Percentiles rank a stretch among this genome's conserved stretches.
phyloP scores from a whole-genome alignment of 495 filamentous ascomycete genomes.

The Aspergillus homomorphus region DNA sequence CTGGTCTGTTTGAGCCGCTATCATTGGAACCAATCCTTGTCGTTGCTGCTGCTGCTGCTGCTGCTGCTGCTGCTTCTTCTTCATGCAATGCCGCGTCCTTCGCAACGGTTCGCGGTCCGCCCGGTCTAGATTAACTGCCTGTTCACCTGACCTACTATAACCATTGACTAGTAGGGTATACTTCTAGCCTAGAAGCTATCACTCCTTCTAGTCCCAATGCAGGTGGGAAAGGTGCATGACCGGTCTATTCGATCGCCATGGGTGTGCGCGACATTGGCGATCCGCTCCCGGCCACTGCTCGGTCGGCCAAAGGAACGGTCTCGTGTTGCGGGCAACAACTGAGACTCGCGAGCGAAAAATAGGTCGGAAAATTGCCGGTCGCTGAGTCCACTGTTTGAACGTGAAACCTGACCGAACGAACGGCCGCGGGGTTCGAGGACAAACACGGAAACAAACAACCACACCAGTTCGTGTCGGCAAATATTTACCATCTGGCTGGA shows the following conservation, averaged over 20 bases:
- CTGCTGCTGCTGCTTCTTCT: neutral
- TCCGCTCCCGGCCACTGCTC: neutral
- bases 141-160: neutral
- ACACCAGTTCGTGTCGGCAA: neutral
- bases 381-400: neutral
- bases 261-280: neutral
- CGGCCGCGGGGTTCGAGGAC: neutral
- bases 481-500: neutral
- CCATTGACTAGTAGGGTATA: neutral
- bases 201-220: too few species aligned
- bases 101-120: neutral
- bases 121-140: neutral
- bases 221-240: neutral
- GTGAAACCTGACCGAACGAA: constrained; percentile 3
- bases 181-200: neutral
- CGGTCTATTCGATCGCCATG: neutral
- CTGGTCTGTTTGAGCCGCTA: neutral
- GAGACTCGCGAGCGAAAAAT: neutral
- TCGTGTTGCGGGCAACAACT: neutral
- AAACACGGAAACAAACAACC: neutral
- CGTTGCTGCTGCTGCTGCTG: neutral
- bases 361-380: neutral
- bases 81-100: too few species aligned
- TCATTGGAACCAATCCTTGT: neutral
- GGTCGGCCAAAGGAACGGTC: neutral